phyloP scores from a whole-genome alignment of 129 eudicot species.

The Flaveria linearis region DNA sequence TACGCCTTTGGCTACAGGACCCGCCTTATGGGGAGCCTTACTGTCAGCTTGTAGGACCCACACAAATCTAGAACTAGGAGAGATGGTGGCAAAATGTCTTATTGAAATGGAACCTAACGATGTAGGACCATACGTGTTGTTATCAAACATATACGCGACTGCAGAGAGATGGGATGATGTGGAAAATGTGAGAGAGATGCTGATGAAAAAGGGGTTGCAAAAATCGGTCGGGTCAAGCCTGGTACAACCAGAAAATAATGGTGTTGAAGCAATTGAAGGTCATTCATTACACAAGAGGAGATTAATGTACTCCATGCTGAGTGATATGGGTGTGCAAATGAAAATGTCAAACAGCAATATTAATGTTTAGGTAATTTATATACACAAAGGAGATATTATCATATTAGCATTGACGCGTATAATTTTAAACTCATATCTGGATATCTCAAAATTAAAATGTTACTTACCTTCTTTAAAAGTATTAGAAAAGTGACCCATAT shows the following conservation, averaged over 20 bases:
- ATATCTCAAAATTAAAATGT: not conserved
- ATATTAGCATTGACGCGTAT: slow-evolving; percentile 1
- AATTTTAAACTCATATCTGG: too few relatives aligned
- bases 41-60: slow-evolving; percentile 62
- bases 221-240: slow-evolving; percentile 51
- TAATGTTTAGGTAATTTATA: slow-evolving; percentile 15
- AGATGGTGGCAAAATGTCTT: slow-evolving; percentile 60
- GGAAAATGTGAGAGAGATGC: slow-evolving; percentile 50
- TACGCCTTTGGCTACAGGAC: slow-evolving; percentile 44
- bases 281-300: slow-evolving; percentile 46
- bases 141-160: slow-evolving; percentile 66
- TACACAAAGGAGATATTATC: slow-evolving; percentile 18
- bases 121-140: slow-evolving; percentile 62
- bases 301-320: slow-evolving; percentile 65
- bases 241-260: slow-evolving; percentile 25
- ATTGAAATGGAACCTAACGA: slow-evolving; percentile 56
- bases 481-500: not conserved
- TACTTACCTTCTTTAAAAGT: too few relatives aligned
- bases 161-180: slow-evolving; percentile 67
- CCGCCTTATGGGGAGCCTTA: slow-evolving; percentile 66
- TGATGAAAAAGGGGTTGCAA: slow-evolving; percentile 50
- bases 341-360: slow-evolving; percentile 46
- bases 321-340: slow-evolving; percentile 53
- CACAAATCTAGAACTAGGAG: slow-evolving; percentile 60
- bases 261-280: slow-evolving; percentile 17